Percentiles rank a stretch among this genome's conserved stretches.
These are phyloP conservation scores for Neobulgaria alba DNA, from an alignment of 2,329 filamentous ascomycete species.

Conservation along the genomic window DNA sequence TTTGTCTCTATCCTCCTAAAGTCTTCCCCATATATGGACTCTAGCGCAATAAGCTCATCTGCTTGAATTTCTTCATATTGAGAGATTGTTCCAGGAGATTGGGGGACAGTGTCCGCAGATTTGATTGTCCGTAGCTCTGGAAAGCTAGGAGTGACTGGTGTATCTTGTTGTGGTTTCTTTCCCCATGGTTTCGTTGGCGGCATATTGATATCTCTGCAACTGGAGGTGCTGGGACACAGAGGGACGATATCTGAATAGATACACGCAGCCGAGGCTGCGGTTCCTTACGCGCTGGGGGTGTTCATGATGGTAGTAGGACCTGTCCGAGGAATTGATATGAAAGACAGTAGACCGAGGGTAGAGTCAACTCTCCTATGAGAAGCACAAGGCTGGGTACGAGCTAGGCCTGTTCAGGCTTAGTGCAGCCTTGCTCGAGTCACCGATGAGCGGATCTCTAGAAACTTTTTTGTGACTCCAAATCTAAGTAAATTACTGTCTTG, in stretches of 20 bases:
- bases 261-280: conserved; percentile 25
- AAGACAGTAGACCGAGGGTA: no score
- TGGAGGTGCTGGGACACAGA: conserved; percentile 10
- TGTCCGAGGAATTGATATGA: no score
- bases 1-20: conserved; percentile 66
- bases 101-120: conserved; percentile 31
- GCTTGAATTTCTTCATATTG: conserved; percentile 79
- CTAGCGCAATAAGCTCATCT: conserved; percentile 77
- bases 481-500: background rate
- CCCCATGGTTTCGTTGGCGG: conserved; percentile 28
- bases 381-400: background rate
- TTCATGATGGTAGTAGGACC: no score
- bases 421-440: background rate
- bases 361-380: no score
- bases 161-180: conserved; percentile 32
- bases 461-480: background rate
- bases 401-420: background rate
- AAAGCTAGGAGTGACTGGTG: conserved; percentile 19
- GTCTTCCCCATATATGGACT: conserved; percentile 85
- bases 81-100: conserved; percentile 39
- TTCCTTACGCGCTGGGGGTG: conserved; percentile 21
- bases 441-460: background rate
- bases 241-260: conserved; percentile 11
- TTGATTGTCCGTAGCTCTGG: conserved; percentile 18
- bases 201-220: conserved; percentile 20